Evolutionary conservation across 2,329 filamentous ascomycete species (phyloP), one percentile per base, ranked within the genome.

Genomic region (Aurifilum marmelostoma): DNA sequence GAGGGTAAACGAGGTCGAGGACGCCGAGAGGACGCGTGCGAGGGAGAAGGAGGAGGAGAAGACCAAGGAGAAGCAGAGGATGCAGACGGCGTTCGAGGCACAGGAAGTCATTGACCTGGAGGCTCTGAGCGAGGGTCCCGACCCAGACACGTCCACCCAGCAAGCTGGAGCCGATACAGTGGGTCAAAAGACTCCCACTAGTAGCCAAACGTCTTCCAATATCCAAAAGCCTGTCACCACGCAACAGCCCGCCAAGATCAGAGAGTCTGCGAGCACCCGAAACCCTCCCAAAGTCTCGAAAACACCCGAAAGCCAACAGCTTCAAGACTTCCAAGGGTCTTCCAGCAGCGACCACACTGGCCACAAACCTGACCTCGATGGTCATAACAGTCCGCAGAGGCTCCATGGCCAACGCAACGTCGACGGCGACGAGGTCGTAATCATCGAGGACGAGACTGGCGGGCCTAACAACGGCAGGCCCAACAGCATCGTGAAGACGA

Each of bases 1-100:
- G 39, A 62, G 67, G 24, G 58, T 69, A 64, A 60, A 58, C 37
- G 21, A 60, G 32, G 24, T n/a, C 1, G 67, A 69, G 37, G 16
- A 52, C n/a, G 27, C 27, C 24, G 27, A 29, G 34, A 24, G 2
- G 34, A 59, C 2, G 59, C 59, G n/a, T 24, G 32, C 21, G 37
- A n/a, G 11, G 59, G 37, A 62, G 37, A 24, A 29, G 27, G 37
- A 43, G 24, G 14, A 41, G 7, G 16, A 62, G 39, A 41, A 14
- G 11, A 5, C 14, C 59, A 27, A 47, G 39, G n/a, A 62, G 59
- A 41, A 62, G 16, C 24, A 62, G 37, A 43, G 27, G 21, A 3
- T 41, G n/a, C 11, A 18, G 21, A 62, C 5, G 21, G 37, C 27
- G 34, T 29, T 29, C 24, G 27, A 47, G 32, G 11, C 2, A 21